Evolutionary conservation across 495 filamentous ascomycete genomes (phyloP), one percentile per base, ranked within the genome.

Genomic region (Daldinia vernicosa): DNA sequence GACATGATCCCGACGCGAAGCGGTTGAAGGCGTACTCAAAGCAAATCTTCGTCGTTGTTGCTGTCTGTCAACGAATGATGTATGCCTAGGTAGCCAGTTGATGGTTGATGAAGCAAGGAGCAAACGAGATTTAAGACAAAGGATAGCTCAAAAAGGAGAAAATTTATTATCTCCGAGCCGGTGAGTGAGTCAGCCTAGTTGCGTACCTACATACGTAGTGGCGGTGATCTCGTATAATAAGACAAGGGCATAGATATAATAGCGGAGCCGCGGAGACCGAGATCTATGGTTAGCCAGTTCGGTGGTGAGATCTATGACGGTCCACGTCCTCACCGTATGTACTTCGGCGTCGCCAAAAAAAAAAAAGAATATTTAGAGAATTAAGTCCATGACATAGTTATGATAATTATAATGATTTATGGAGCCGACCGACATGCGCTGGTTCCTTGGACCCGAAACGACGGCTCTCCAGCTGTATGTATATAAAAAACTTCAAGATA

Each of bases 1-100:
- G 70, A 58, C 70, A 72, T 72, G 9, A 11, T 69, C 54, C 43
- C 43, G 17, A 45, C 40, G 6, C 40, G 8, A 47, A 47, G 11
- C 6, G 8, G 8, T 47, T 11, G 3, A 47, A 47, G 43, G 9
- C 43, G 43, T 12, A 17, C 19, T 12, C 8, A 47, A 47, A 47
- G 43, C 43, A 24, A 24, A 14, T 6, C 9, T 68, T 61, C 43
- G 67, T 61, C 43, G 67, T 47, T 40, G 54, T 35, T 51, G 17
- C 24, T 43, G 33, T 43, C 24, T 43, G 19, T 33, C 30, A 64
- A 69, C 33, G 26, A 45, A 53, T n/a, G 19, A 37, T 64, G 30
- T 60, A 40, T 28, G 35, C 33, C 17, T 17, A 17, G 40, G 27
- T 27, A 35, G 33, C 33, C 27, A 60, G 52, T 12, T 19, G 35